Evolutionary conservation across 352 stramenopile genomes (phyloP), one percentile per base, ranked within the genome.

Genomic region (Pythium folliculosum): DNA sequence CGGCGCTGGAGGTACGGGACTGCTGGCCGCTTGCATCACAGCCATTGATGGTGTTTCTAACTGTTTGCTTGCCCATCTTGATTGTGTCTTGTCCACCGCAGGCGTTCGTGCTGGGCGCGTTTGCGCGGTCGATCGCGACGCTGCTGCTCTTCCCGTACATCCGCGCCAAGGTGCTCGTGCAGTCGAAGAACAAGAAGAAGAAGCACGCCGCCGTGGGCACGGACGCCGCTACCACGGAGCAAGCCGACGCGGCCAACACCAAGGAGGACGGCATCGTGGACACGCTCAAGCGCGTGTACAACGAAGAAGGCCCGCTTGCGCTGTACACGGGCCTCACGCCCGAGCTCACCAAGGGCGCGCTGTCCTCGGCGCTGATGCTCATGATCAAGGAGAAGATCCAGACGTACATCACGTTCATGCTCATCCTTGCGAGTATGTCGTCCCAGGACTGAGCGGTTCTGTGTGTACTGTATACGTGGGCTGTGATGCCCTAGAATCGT

Each of bases 301-400:
- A 69, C 38, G 84, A 95, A 38, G 93, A 97, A 60, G 95, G 95
- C 12, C 72, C 95, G 17, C 72, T 84, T 43, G 92, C 83, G 63
- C 81, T 98, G 49, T 99, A 98, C 81, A 94, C 94, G 60, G 97
- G 97, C 3, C 91, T 99, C 53, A 89, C 84, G 19, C 94, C 97
- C 12, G 95, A 99, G 75, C 85, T 99, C 43, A 98, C 92, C 8
- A 91, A 88, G 77, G 97, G 95, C n/a, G 94, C 98, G n/a, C 89
- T 99, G 8, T 98, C 91, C 65, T 94, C 95, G 0, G 96, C 95
- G 32, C 76, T 99, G 38, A 99, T 98, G 96, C 90, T 99, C 70
- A 98, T 98, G 91, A 95, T 98, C 63, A 99, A 99, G 84, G 96
- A 99, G 78, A 97, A 98, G 77, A 97, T 99, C 57, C 89, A 97